phyloP scores from a whole-genome alignment of 345 rosid species.

The Gossypium mustelinum region DNA sequence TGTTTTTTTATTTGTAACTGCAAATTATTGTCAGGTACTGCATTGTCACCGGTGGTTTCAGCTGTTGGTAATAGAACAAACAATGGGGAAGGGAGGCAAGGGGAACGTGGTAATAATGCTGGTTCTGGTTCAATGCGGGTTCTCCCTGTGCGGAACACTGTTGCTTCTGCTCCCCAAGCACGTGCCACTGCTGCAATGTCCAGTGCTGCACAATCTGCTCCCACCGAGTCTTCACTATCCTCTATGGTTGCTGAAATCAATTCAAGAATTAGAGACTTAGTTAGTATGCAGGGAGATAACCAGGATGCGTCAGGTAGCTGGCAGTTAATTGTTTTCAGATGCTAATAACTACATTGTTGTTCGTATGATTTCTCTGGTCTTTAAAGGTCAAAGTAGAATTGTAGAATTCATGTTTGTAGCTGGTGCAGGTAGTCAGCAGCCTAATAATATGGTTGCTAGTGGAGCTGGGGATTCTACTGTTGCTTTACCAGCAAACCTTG shows the following conservation, averaged over 20 bases:
- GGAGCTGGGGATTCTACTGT: slow-evolving; percentile 35
- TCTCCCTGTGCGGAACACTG: slow-evolving; percentile 43
- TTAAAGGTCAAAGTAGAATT: slow-evolving; percentile 31
- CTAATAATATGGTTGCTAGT: slow-evolving; percentile 23
- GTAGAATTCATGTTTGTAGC: slow-evolving; percentile 26
- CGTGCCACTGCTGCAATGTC: slow-evolving; percentile 33
- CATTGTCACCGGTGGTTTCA: slow-evolving; percentile 50
- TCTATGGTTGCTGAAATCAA: slow-evolving; percentile 38
- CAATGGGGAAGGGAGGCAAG: slow-evolving; percentile 49
- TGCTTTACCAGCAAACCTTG: slow-evolving; percentile 23
- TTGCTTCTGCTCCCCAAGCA: slow-evolving; percentile 45
- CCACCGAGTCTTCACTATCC: slow-evolving; percentile 36
- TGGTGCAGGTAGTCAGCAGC: slow-evolving; percentile 32
- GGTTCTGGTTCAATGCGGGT: slow-evolving; percentile 37
- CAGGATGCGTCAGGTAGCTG: slow-evolving; percentile 48
- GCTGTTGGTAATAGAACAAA: slow-evolving; percentile 46
- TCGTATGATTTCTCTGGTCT: slow-evolving; percentile 11
- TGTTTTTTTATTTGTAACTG: background rate
- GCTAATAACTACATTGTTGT: slow-evolving; percentile 1
- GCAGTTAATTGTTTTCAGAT: slow-evolving; percentile 10
- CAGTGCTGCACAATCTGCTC: slow-evolving; percentile 29
- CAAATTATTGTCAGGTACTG: slow-evolving; percentile 38
- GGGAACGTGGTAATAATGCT: slow-evolving; percentile 37
- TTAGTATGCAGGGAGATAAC: slow-evolving; percentile 45
- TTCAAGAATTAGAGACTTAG: slow-evolving; percentile 44